phyloP scores from a whole-genome alignment of 2,329 filamentous ascomycete species.

The Corynespora cassiicola region DNA sequence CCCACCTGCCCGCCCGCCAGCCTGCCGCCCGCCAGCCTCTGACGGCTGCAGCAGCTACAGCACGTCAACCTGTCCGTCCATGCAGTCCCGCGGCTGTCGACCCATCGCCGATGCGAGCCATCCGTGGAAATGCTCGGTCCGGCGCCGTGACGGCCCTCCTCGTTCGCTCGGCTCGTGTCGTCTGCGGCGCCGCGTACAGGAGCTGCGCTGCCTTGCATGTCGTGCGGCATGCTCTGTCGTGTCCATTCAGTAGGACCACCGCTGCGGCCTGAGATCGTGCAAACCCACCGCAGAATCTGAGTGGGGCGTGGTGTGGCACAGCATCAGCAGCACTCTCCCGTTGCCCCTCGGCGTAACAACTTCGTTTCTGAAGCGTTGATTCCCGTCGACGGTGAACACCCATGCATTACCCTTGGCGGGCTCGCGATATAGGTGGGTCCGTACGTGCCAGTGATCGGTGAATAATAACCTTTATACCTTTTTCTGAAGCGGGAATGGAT shows the following conservation, averaged over 20 bases:
- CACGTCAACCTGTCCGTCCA: slow-evolving; percentile 8
- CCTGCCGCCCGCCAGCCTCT: too few species aligned
- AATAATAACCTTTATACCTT: too few species aligned
- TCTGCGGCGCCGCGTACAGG: slow-evolving; percentile 14
- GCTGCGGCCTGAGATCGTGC: slow-evolving; percentile 26
- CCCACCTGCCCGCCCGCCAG: too few species aligned
- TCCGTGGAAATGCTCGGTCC: slow-evolving; percentile 17
- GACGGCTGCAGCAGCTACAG: slow-evolving; percentile 13
- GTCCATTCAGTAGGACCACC: slow-evolving; percentile 13
- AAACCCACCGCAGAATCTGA: slow-evolving; percentile 22
- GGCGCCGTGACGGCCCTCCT: slow-evolving; percentile 10
- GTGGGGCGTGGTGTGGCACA: slow-evolving; percentile 14
- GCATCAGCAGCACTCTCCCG: not conserved
- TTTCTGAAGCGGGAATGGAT: too few species aligned
- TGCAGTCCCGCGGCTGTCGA: slow-evolving; percentile 4
- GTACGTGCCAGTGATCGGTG: slow-evolving; percentile 14
- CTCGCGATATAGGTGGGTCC: slow-evolving; percentile 13
- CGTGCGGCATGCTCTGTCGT: slow-evolving; percentile 14
- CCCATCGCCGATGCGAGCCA: slow-evolving; percentile 17
- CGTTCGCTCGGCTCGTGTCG: slow-evolving; percentile 10
- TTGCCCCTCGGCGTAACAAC: slow-evolving; percentile 1
- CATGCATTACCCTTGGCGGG: slow-evolving; percentile 13
- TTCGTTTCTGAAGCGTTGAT: slow-evolving; percentile 9
- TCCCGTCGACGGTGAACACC: slow-evolving; percentile 8
- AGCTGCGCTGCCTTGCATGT: slow-evolving; percentile 11